These are phyloP conservation scores for Fusarium concolor DNA, from an alignment of 2,329 filamentous ascomycete genomes.

Conservation along the genomic window DNA sequence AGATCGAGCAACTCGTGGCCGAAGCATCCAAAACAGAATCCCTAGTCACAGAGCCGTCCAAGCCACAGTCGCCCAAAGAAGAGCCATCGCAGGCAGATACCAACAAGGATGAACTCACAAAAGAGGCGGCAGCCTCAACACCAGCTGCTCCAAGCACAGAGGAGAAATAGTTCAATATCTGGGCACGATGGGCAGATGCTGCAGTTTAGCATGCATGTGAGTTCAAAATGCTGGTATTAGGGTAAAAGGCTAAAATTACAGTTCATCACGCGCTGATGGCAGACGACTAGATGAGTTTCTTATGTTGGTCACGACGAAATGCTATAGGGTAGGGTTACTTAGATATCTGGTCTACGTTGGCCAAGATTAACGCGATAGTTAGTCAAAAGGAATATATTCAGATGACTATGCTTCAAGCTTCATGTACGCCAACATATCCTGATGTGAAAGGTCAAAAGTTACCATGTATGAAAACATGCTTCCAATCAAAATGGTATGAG, in stretches of 20 bases:
- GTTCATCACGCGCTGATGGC: conserved; percentile 14
- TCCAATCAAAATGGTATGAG: not conserved
- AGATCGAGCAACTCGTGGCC: not conserved
- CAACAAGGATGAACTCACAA: not conserved
- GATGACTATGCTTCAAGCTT: not conserved
- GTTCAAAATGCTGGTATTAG: not conserved
- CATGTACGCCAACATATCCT: not conserved
- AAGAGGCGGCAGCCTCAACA: not conserved
- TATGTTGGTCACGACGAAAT: conserved; percentile 33
- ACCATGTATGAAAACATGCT: not conserved
- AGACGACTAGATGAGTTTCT: conserved; percentile 35
- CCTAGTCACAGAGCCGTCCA: not conserved
- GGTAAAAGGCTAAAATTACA: conserved; percentile 10
- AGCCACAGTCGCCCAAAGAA: not conserved
- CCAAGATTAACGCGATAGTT: conserved; percentile 2
- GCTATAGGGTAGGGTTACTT: conserved; percentile 12
- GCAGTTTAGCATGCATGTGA: not conserved
- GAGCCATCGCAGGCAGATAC: not conserved
- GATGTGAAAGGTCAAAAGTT: conserved; percentile 5
- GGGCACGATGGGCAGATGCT: not conserved
- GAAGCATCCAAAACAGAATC: conserved; percentile 6
- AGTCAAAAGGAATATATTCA: conserved; percentile 6
- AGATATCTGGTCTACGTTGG: conserved; percentile 4
- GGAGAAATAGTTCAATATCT: conserved; percentile 8
- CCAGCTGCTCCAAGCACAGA: not conserved